phyloP scores from a whole-genome alignment of 139 green algal species.

The Micractinium conductrix region DNA sequence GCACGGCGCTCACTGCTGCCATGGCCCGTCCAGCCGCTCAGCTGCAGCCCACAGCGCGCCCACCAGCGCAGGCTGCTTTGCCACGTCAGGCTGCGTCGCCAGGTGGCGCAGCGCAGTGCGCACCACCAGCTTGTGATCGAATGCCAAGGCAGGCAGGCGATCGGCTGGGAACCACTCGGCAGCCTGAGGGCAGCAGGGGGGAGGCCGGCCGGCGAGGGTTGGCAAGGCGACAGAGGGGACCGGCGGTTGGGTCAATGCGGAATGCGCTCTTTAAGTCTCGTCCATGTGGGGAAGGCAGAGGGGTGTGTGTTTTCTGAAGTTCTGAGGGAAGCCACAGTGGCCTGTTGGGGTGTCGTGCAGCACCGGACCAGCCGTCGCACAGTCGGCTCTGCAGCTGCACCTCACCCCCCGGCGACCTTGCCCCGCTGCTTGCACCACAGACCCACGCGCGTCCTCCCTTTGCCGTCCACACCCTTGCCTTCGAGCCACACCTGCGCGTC shows the following conservation, averaged over 20 bases:
- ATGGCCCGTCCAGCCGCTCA: constrained; percentile 22
- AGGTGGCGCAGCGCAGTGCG: constrained; percentile 48
- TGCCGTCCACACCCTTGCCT: neutral
- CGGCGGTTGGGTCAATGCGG: too few relatives aligned
- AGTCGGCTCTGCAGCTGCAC: too few relatives aligned
- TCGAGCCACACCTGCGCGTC: constrained; percentile 23
- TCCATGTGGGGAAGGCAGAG: too few relatives aligned
- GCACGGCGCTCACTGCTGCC: constrained; percentile 32
- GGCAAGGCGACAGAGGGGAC: neutral
- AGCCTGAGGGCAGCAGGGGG: neutral
- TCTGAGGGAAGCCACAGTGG: too few relatives aligned
- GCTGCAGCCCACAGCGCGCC: constrained; percentile 6
- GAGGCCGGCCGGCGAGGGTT: neutral
- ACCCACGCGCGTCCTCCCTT: too few relatives aligned
- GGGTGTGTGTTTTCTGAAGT: too few relatives aligned
- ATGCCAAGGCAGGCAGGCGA: constrained; percentile 49
- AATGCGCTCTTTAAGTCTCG: too few relatives aligned
- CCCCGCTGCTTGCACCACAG: too few relatives aligned
- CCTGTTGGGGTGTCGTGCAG: too few relatives aligned
- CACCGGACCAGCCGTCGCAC: too few relatives aligned
- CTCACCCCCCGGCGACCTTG: too few relatives aligned
- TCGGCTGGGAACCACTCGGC: constrained; percentile 2
- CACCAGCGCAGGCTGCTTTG: neutral
- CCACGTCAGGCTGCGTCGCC: neutral
- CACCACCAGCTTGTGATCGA: constrained; percentile 60